Evolutionary conservation across 345 rosid genomes (phyloP), one percentile per base, ranked within the genome.

Genomic region (Draba incana): DNA sequence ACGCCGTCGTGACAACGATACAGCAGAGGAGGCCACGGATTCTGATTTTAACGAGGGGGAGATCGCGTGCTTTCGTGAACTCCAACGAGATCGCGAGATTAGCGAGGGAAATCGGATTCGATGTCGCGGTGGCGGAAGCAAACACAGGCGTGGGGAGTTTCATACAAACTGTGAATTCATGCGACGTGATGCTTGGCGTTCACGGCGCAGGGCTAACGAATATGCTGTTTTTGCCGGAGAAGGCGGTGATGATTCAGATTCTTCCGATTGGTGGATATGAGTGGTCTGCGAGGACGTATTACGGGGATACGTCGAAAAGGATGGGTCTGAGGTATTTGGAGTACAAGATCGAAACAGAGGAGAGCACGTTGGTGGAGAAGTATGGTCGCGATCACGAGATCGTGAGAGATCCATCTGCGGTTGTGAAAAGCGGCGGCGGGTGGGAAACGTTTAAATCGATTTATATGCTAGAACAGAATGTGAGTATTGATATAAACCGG

Each of bases 181-280:
- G 97, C 37, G 97, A 93, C 52, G 94, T 88, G 43, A 70, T 92
- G 77, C 51, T 92, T 70, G 97, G 97, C 33, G 87, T 92, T 53
- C 96, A 85, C 57, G 98, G 98, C 55, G 98, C 97, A 10, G 97
- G 95, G 2, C 62, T 89, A 2, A 86, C 98, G n/a, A 92, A 92
- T 79, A 81, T 84, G 70, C 83, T 88, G 54, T 92, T 88, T 69
- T 80, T 92, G 30, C 98, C 97, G 2, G 93, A 80, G 16, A 81
- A 85, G 20, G 93, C 98, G 13, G 60, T 88, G 12, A 41, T 90
- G 72, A 78, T 93, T 12, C 97, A 90, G 66, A 78, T 90, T 8
- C 65, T 90, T 16, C 98, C 97, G 0, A 37, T 85, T 1, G 97
- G 94, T 33, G 84, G 84, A 48, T 59, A 83, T 43, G 88, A 80